Evolutionary conservation across 2,329 filamentous ascomycete species (phyloP), one percentile per base, ranked within the genome.

Genomic region (Hyphodiscus sp.): DNA sequence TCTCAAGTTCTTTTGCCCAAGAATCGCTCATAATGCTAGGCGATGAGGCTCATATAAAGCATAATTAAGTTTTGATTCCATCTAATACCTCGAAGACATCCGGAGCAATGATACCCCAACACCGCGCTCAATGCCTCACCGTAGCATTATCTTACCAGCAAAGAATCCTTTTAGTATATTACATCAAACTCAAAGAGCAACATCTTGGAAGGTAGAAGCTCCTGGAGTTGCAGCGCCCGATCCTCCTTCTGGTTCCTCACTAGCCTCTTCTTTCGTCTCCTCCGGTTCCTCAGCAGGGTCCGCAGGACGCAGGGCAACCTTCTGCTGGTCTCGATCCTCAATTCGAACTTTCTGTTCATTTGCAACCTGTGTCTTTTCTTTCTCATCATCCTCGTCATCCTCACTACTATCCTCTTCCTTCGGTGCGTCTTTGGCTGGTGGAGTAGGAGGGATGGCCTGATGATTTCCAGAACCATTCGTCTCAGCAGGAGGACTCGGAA

Each of bases 161-260:
- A 48, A 47, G 38, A 55, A 50, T 47, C 19, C 47, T 52, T 50
- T 53, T 38, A 55, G 60, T 61, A 62, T 61, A 60, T 56, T 49
- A 50, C 53, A 55, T 53, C 51, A 55, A 48, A 13, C 19, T 18
- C 43, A 43, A 62, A 85, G 69, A 56, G 78, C 79, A 46, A 85
- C 81, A 60, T 85, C 80, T 62, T 85, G 81, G 67, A 85, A 85
- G n/a, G 80, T 74, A 0, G 78, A 76, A 58, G 82, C 80, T 18
- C 72, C 75, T 2, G 80, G 75, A 7, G 78, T 79, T 43, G 72
- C 69, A 16, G 72, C 69, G 11, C 64, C 65, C 33, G 65, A 65
- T 41, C 57, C 60, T 41, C 47, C 20, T n/a, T 69, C 65, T 23
- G 59, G 30, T 19, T 54, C 54, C 19, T 52, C 49, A 26, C 58